Evolutionary conservation across 495 filamentous ascomycete genomes (phyloP), one percentile per base, ranked within the genome.

Genomic region (Penicillium coffeae): DNA sequence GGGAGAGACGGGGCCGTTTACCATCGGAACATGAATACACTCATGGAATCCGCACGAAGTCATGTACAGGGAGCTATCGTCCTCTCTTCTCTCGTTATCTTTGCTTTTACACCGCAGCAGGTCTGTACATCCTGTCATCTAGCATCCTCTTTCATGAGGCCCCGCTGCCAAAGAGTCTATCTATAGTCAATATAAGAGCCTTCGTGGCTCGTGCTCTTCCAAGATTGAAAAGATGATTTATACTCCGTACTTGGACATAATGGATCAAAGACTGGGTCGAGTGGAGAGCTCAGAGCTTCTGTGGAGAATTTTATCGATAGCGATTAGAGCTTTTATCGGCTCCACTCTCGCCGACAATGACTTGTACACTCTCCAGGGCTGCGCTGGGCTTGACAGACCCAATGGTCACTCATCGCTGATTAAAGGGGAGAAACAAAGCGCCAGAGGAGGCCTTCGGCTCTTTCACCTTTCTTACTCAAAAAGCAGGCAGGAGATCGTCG

Each of bases 81-180:
- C 15, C 14, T 47, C 25, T 16, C 46, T 49, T 47, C 15, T 36
- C 38, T 38, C 41, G 19, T 30, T 30, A 33, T 30, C 22, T 42
- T 41, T 44, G 37, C 38, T 38, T 16, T 50, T 37, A 52, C 50
- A 47, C 25, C 30, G 35, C 42, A 46, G 55, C 55, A 47, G 55
- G 44, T 44, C 52, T 59, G 51, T 59, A 54, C 48, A 55, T 52
- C 51, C 25, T 52, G 48, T 52, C 39, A 58, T 58, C 47, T 58
- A 58, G 25, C 55, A 51, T 38, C n/a, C n/a, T n/a, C 47, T 19
- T 8, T 3, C 14, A 9, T 6, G 30, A 34, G 45, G 22, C 25
- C 38, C 38, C 48, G 48, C 44, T 45, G 30, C 34, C 32, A 18
- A 46, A 33, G 45, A 42, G 47, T 53, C 14, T 38, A 50, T 25